Evolutionary conservation across 768 basidiomycete species (phyloP).

Genomic region (Cubamyces lactineus): DNA sequence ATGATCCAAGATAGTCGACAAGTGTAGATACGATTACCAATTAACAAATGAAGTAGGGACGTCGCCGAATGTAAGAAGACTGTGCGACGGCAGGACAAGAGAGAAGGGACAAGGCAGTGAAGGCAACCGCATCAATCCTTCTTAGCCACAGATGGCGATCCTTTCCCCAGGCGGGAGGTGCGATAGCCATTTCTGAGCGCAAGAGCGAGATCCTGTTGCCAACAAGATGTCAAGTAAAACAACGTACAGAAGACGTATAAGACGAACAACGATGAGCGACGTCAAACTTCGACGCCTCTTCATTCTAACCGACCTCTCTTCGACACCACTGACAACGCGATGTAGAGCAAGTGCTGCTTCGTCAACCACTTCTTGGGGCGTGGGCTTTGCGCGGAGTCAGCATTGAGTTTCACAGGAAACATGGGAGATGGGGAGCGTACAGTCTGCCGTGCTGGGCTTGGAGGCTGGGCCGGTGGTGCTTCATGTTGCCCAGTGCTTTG

Average conservation of each 20-base stretch:
- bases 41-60: slow-evolving; percentile 2
- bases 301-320: neutral
- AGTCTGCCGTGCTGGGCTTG: neutral
- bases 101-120: neutral
- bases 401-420: too few relatives aligned
- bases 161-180: slow-evolving; percentile 10
- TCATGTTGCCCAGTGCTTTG: neutral
- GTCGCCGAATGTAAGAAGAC: neutral
- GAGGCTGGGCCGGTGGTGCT: neutral
- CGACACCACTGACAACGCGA: slow-evolving; percentile 6
- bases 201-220: slow-evolving; percentile 15
- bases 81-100: neutral
- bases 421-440: too few relatives aligned
- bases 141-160: neutral
- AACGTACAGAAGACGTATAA: neutral
- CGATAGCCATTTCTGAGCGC: slow-evolving; percentile 8
- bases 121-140: neutral
- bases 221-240: slow-evolving; percentile 1
- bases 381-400: neutral
- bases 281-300: slow-evolving; percentile 19
- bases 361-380: neutral
- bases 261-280: slow-evolving; percentile 23
- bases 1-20: neutral
- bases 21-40: slow-evolving; percentile 9
- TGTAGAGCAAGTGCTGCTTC: slow-evolving; percentile 5